Conservation (phyloP, 345 rosid species). For the Salix purpurea region DNA sequence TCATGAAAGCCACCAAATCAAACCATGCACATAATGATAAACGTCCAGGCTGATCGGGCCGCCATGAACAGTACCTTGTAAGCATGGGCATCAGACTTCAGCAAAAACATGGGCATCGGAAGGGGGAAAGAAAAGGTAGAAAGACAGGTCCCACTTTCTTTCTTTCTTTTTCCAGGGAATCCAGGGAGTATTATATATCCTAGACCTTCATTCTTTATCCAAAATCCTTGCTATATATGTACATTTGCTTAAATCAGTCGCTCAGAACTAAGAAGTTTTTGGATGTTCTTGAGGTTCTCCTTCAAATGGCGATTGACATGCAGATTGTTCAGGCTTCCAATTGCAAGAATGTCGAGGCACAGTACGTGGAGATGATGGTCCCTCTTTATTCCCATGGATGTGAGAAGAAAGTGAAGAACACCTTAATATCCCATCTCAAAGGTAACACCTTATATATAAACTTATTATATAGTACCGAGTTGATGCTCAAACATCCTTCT, state of each 20-base stretch:
- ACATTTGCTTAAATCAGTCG: not conserved
- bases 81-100: not conserved
- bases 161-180: not conserved
- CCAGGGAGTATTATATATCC: not conserved
- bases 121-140: not conserved
- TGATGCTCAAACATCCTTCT: not conserved
- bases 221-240: not conserved
- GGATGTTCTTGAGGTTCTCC: not conserved
- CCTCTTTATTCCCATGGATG: conserved; percentile 87
- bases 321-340: conserved; percentile 63
- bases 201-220: not conserved
- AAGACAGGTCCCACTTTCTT: not conserved
- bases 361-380: conserved; percentile 88
- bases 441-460: conserved; percentile 32
- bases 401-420: conserved; percentile 66
- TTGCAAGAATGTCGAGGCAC: conserved; percentile 71
- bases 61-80: not conserved
- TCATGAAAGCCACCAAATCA: conserved; percentile 16
- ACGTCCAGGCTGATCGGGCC: not conserved
- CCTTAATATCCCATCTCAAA: conserved; percentile 62
- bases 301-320: conserved; percentile 46
- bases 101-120: conserved; percentile 1
- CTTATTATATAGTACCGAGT: not conserved
- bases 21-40: not conserved
- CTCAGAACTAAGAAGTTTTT: not conserved